A percentile compares a stretch with the other conserved stretches of the same genome.
These are phyloP conservation scores for Ceratobasidium sp. DNA, from an alignment of 1,284 basidiomycete genomes.

Conservation along the genomic window DNA sequence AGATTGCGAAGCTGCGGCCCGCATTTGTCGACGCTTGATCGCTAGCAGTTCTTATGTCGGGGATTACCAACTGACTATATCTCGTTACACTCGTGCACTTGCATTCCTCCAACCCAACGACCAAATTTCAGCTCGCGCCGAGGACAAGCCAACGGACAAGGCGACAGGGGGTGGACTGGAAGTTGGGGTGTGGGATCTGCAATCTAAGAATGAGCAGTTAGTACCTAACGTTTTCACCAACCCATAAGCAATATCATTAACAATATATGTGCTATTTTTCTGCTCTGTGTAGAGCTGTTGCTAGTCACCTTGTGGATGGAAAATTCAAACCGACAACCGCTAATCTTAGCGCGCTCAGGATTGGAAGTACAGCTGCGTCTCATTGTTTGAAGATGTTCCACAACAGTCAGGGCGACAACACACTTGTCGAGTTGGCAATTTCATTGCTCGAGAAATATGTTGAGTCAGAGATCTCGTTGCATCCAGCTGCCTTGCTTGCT, in stretches of 20 bases:
- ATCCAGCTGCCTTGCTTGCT: not conserved
- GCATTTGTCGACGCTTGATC: not conserved
- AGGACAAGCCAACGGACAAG: not conserved
- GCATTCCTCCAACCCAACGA: not conserved
- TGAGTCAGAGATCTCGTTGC: not conserved
- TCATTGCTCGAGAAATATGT: not conserved
- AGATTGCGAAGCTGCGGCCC: not conserved
- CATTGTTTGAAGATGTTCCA: not conserved
- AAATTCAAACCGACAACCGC: not conserved
- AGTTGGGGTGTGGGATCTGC: not conserved
- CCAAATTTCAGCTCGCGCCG: not conserved
- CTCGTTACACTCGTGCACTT: constrained; percentile 6
- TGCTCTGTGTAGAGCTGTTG: not conserved
- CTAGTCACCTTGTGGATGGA: not conserved
- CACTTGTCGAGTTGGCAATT: not conserved
- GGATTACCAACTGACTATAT: not conserved
- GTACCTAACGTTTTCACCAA: not conserved
- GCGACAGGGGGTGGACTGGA: not conserved
- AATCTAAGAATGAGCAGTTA: not conserved
- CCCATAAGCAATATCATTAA: not conserved
- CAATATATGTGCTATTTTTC: not conserved
- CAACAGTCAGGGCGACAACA: not conserved
- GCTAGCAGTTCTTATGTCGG: not conserved
- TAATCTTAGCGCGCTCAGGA: not conserved
- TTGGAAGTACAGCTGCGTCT: not conserved